Evolutionary conservation across 2,329 filamentous ascomycete species (phyloP), one percentile per base, ranked within the genome.

Genomic region (Diaporthe capsici): DNA sequence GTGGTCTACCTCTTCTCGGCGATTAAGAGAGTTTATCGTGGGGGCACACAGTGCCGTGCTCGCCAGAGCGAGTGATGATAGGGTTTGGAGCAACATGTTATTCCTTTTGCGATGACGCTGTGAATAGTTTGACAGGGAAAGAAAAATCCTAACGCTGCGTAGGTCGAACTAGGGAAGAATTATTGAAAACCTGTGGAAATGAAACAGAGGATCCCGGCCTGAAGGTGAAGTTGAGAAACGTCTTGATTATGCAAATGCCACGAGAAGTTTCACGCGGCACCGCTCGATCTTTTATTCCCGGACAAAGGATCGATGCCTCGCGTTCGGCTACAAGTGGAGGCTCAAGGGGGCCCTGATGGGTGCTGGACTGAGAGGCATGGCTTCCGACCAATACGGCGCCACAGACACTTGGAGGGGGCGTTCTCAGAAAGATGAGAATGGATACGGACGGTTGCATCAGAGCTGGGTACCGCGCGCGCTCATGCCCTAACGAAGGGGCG

Each of bases 11-110:
- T 55, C 37, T 7, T 22, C 71, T 9, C 71, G 58, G n/a, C 60
- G 71, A 31, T 39, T 22, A 13, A 73, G 58, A 6, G 47, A 9
- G 15, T 61, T 34, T 28, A 28, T 31, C 39, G 60, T 31, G n/a
- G 71, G 58, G 28, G 71, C 60, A 44, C 71, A 61, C 60, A 73
- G 57, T 51, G 44, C 60, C 20, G 37, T 42, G 49, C 60, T n/a
- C 20, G 71, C 71, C 10, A 73, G 60, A 17, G 58, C 58, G 2
- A 61, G 47, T 44, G 60, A 68, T 53, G 65, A 53, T 4, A 68
- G 31, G 20, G 47, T 68, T 51, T 68, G 65, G 34, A 68, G 3
- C 47, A 68, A 39, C 65, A 68, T 68, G 1, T 53, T 39, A 13
- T n/a, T 28, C 47, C 17, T 28, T 1, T 28, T 37, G 44, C 28